Base-by-base conservation (phyloP, 73 alveolate genomes). In the Breviolum minutum region DNA sequence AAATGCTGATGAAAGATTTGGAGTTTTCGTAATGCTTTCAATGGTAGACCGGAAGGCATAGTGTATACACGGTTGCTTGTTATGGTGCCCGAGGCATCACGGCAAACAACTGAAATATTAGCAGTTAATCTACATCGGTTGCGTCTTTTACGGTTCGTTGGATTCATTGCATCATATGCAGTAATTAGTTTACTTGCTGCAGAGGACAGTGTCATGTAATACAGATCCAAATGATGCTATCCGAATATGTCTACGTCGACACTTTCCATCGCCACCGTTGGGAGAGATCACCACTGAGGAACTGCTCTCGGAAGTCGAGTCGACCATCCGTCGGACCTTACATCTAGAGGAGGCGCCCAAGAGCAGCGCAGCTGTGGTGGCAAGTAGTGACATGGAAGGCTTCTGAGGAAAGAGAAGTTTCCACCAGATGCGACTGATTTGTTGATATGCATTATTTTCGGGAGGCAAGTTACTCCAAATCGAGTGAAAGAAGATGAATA, bases 261-360 rank as follows among this genome's bases (percentile, higher is more conserved):
- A 22, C 77, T 68, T 22, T 22, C 3, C 3, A 40, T 40, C 54
- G 54, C 54, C 54, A 40, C 54, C 54, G 54, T 40, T 40, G 54
- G 54, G 54, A 40, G 54, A 40, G 54, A 40, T 40, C 0, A 68
- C 17, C 24, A 17, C 77, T 40, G 54, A 86, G 94, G 94, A 86
- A 20, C 79, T 86, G 48, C 27, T 24, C 64, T 26, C 63, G 0
- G 94, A 86, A 27, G 94, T 86, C 80, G 94, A 86, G 94, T 62
- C 94, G 80, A 86, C 94, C 13, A 63, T 86, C 24, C 94, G 77
- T 7, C 79, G 80, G 80, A 86, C 94, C 80, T n/a, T 86, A 63
- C 63, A 83, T 54, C 40, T 83, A 7, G 92, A 83, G 7, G 92
- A 83, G 92, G 92, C 73, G 63, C 54, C 29, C 40, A 13, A 11